Evolutionary conservation across 1,284 basidiomycete genomes (phyloP), one percentile per base, ranked within the genome.

Genomic region (Melampsora larici-populina): DNA sequence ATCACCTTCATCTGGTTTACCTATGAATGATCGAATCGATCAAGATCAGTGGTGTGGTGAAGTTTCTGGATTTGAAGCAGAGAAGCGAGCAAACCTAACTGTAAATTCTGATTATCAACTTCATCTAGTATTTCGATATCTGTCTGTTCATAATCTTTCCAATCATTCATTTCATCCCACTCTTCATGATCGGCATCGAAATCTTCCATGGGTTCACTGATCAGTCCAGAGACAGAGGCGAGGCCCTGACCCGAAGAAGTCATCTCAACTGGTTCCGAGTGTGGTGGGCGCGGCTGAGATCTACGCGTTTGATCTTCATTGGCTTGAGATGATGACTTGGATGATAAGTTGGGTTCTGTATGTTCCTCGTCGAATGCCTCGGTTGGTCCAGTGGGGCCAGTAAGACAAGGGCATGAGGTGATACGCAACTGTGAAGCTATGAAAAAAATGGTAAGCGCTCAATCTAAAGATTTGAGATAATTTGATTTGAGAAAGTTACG

Each of bases 141-240:
- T n/a, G 60, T 62, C 31, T 71, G 70, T 2, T 73, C 71, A 48
- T 24, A 73, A 40, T 73, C 71, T 43, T 63, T 65, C 71, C 71
- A 73, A 46, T 63, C 63, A 33, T 73, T 60, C 40, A 63, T 46
- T 33, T 73, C 60, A 33, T 60, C 64, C 29, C 49, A 49, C 26
- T 73, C 71, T 24, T 36, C 21, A 63, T 73, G 58, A 9, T 73
- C 33, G n/a, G 49, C 24, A 31, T 55, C 40, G 18, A 40, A 21
- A 7, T 65, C 62, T n/a, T 29, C 55, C n/a, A 58, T 5, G 7
- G 55, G 21, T 24, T 58, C 26, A 29, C n/a, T n/a, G 55, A 58
- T 58, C n/a, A 58, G 4, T n/a, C 55, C 55, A 29, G 29, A 24
- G n/a, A 58, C 29, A 29, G n/a, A n/a, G 4, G 55, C 29, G 7